Base-by-base conservation (phyloP, 345 rosid species). In the Sonneratia alba region DNA sequence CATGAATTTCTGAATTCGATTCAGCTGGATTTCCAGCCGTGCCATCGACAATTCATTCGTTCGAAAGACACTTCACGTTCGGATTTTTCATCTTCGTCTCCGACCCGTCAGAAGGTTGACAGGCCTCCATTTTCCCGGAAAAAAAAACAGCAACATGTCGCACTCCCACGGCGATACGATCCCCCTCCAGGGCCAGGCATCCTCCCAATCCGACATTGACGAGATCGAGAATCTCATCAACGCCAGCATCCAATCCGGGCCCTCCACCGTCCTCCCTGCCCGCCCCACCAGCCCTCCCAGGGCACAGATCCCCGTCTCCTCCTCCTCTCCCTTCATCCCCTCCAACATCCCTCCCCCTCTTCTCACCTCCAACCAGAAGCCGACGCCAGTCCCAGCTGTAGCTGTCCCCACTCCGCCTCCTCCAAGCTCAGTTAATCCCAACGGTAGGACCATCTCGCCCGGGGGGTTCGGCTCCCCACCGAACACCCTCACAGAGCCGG, bases 141-240 rank as follows among this genome's bases (percentile, higher is more conserved):
- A n/a, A n/a, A n/a, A n/a, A n/a, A n/a, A n/a, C n/a, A n/a, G n/a
- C n/a, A n/a, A n/a, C n/a, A 94, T 94, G 98, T 88, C 98, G 69
- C 82, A 78, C 77, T 75, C 78, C 36, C 82, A 83, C 78, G 79
- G 91, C 82, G 99, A 95, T 74, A 90, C 94, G 3, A 71, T 85
- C 69, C 99, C 99, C 36, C 90, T 89, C 37, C 87, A 89, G 61
- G 65, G 90, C 0, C n/a, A n/a, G n/a, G n/a, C n/a, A n/a, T 85
- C 99, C 12, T 95, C 98, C 75, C 99, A 95, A 61, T 95, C 98
- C 47, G 99, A 92, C 86, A 95, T 90, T 81, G 99, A 95, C 85
- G 99, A 95, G 91, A 95, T 95, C 84, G 98, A 95, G 83, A 89
- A 87, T 82, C 92, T 95, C 75, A 92, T 95, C 83, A 81, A 81